A percentile compares a stretch with the other conserved stretches of the same genome.
These are phyloP conservation scores for Ophiocordyceps australis DNA, from an alignment of 2,329 filamentous ascomycete species.

Conservation along the genomic window DNA sequence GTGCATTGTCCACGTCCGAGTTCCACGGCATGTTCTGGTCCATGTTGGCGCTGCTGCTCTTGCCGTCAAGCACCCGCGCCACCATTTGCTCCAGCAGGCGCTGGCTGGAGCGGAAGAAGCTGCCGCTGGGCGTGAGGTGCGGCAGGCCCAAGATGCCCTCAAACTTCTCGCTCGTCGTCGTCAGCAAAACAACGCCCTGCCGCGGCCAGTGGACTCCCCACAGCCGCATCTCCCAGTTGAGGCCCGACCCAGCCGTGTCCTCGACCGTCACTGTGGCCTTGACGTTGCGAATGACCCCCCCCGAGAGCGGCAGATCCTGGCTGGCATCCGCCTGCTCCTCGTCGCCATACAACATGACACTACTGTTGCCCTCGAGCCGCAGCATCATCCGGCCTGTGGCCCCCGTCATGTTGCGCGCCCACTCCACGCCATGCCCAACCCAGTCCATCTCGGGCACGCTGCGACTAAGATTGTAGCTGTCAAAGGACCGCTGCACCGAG, in stretches of 20 bases:
- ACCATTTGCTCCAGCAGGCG: constrained; percentile 57
- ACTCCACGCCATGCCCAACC: constrained; percentile 36
- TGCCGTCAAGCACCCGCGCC: constrained; percentile 44
- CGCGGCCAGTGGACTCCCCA: constrained; percentile 75
- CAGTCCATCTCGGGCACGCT: constrained; percentile 51
- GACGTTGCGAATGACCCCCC: constrained; percentile 46
- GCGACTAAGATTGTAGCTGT: constrained; percentile 42
- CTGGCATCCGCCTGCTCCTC: constrained; percentile 8
- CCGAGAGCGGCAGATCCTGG: constrained; percentile 17
- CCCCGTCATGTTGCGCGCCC: constrained; percentile 69
- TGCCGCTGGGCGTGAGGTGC: constrained; percentile 48
- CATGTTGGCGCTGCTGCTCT: constrained; percentile 33
- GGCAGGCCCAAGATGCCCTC: constrained; percentile 81
- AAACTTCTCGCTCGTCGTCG: constrained; percentile 86
- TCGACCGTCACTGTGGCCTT: constrained; percentile 53
- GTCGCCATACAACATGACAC: constrained; percentile 24
- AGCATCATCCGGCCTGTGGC: constrained; percentile 49
- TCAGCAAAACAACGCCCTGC: constrained; percentile 64
- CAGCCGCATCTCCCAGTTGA: constrained; percentile 62
- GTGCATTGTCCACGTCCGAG: constrained; percentile 43
- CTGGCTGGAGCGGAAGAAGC: constrained; percentile 39
- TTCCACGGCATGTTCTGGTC: constrained; percentile 59
- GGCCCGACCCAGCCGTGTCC: constrained; percentile 46
- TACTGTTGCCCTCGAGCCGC: constrained; percentile 38
- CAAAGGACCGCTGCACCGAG: constrained; percentile 24